A percentile compares a stretch with the other conserved stretches of the same genome.
These are phyloP conservation scores for Ciborinia camelliae DNA, from an alignment of 2,329 filamentous ascomycete species.

Conservation along the genomic window DNA sequence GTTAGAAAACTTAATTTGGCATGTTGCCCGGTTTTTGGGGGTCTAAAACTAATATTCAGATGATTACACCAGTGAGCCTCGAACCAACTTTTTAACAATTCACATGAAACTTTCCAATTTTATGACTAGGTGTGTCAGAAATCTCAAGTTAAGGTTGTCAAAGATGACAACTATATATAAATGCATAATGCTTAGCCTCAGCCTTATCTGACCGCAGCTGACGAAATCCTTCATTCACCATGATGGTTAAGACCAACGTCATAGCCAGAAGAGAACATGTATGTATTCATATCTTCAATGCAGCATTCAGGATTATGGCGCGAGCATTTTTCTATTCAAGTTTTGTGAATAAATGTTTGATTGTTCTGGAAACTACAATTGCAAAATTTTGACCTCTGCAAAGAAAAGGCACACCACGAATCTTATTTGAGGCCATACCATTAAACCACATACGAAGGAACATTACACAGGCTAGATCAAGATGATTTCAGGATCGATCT, in stretches of 20 bases:
- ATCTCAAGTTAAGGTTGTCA: neutral
- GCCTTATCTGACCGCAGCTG: conserved; percentile 11
- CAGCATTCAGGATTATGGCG: neutral
- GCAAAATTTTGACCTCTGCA: neutral
- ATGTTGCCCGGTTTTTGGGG: neutral
- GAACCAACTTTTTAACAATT: neutral
- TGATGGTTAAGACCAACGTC: neutral
- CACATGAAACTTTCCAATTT: neutral
- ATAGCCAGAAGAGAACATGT: neutral
- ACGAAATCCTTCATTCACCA: conserved; percentile 5
- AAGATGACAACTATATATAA: neutral
- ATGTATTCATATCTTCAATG: neutral
- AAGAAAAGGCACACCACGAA: neutral
- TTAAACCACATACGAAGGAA: neutral
- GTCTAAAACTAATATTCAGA: neutral
- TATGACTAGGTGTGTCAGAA: neutral
- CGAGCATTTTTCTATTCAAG: neutral
- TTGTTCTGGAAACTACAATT: neutral
- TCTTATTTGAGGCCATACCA: neutral
- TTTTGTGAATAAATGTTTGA: neutral
- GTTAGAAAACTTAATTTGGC: too few relatives aligned
- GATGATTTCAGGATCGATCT: neutral
- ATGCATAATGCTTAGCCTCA: conserved; percentile 2
- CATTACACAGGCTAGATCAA: neutral
- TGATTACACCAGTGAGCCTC: neutral